Evolutionary conservation across 2,329 filamentous ascomycete species (phyloP).

Genomic region (Neonectria ditissima): DNA sequence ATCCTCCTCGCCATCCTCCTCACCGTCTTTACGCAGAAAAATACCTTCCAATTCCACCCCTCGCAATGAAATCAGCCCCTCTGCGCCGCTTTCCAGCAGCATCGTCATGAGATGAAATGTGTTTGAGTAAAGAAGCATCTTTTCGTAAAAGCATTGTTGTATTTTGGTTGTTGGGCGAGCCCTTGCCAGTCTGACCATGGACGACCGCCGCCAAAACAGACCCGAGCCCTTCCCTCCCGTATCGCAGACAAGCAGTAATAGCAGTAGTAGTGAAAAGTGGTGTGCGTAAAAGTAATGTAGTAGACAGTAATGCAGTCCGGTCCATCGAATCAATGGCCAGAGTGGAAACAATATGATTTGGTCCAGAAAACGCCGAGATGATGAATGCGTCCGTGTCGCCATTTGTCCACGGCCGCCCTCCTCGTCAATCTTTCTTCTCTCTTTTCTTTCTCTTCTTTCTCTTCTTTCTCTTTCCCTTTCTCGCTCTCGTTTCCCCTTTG

Average conservation of each 20-base stretch:
- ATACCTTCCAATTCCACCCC: neutral
- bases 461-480: neutral
- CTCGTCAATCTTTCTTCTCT: slow-evolving; percentile 13
- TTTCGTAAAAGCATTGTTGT: slow-evolving; percentile 24
- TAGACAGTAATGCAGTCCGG: slow-evolving; percentile 8
- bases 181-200: slow-evolving; percentile 19
- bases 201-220: slow-evolving; percentile 7
- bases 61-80: neutral
- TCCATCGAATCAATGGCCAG: slow-evolving; percentile 8
- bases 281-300: slow-evolving; percentile 19
- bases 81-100: neutral
- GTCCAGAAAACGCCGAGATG: slow-evolving; percentile 20
- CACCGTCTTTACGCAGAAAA: neutral
- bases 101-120: neutral
- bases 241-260: slow-evolving; percentile 26
- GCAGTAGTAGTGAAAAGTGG: slow-evolving; percentile 17
- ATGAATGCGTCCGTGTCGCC: slow-evolving; percentile 17
- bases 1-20: neutral
- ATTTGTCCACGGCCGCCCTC: slow-evolving; percentile 15
- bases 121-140: neutral
- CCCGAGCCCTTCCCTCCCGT: slow-evolving; percentile 18
- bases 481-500: slow-evolving; percentile 8
- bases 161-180: slow-evolving; percentile 22
- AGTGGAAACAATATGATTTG: slow-evolving; percentile 15
- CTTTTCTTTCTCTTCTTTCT: neutral